phyloP scores from a whole-genome alignment of 257 asterid species.

The Rauvolfia tetraphylla region DNA sequence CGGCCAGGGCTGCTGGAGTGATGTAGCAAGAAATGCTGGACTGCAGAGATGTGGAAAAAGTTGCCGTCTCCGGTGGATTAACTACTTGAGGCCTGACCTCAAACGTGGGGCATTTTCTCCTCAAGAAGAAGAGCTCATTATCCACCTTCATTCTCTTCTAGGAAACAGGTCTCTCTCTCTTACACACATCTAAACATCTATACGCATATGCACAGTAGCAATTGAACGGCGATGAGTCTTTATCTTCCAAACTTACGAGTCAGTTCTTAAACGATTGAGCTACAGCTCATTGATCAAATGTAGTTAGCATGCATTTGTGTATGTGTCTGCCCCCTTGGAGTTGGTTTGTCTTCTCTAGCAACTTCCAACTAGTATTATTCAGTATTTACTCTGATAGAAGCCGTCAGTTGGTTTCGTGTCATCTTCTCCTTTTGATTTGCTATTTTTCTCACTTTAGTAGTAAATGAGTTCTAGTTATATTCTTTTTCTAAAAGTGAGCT shows the following conservation, averaged over 20 bases:
- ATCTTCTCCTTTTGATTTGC: background rate
- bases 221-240: too few relatives aligned
- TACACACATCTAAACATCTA: too few relatives aligned
- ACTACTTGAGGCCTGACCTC: constrained; percentile 57
- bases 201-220: too few relatives aligned
- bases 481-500: background rate
- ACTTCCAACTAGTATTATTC: background rate
- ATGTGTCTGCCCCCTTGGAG: background rate
- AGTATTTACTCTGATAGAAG: background rate
- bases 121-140: constrained; percentile 52
- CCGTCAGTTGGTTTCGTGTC: background rate
- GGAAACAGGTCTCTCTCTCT: constrained; percentile 44
- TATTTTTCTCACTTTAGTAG: background rate
- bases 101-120: constrained; percentile 58
- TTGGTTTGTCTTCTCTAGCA: background rate
- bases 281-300: background rate
- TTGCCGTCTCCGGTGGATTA: constrained; percentile 59
- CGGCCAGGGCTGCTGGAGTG: too few relatives aligned
- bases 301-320: background rate
- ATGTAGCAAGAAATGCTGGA: too few relatives aligned
- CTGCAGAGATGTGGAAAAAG: constrained; percentile 59
- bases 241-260: too few relatives aligned
- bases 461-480: background rate
- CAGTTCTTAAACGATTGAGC: background rate
- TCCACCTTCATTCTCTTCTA: constrained; percentile 60